Base-by-base conservation (phyloP, 2,329 filamentous ascomycete species). In the Alternaria incomplexa region DNA sequence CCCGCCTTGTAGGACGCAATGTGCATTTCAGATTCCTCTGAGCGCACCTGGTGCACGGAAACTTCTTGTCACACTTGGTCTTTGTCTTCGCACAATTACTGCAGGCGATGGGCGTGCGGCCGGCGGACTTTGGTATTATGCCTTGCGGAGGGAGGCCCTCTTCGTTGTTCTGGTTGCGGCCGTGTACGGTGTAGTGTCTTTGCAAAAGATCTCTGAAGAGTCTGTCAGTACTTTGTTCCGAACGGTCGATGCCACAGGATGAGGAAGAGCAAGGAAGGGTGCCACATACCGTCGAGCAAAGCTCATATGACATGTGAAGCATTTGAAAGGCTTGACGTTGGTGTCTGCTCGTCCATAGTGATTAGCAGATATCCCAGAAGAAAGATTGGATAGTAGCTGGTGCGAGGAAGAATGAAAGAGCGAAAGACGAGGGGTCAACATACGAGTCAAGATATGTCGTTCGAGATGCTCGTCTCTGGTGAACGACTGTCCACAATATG, bases 271-370 rank as follows among this genome's bases (percentile, higher is more conserved):
- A 32, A 50, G 58, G 51, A 26, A 45, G 17, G 36, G 45, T 40
- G 40, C 13, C 17, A 79, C 82, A 60, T 72, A 85, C 84, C 83
- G 80, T 66, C 84, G 77, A 66, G 84, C 83, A 70, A 85, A 85
- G 61, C 83, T 85, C 84, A 85, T 85, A 64, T 85, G 83, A 70
- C 84, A 85, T 36, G 82, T 85, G 63, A 83, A 84, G 74, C 84
- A 85, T 76, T 85, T 85, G 80, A 84, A 85, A 3, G 84, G 84
- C 74, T 85, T 85, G n/a, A 85, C 83, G 71, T 85, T 85, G 58
- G 83, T 85, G 66, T 85, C 83, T 85, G 67, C 10, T 44, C 17
- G 23, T 51, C 12, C 12, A 17, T 17, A 45, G 50, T 44, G 36
- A 53, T 64, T 44, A 66, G 62, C 20, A 25, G 30, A 43, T 26